Evolutionary conservation across 805 yeast species (phyloP), one percentile per base, ranked within the genome.

Genomic region (Ogataea ramenticola): DNA sequence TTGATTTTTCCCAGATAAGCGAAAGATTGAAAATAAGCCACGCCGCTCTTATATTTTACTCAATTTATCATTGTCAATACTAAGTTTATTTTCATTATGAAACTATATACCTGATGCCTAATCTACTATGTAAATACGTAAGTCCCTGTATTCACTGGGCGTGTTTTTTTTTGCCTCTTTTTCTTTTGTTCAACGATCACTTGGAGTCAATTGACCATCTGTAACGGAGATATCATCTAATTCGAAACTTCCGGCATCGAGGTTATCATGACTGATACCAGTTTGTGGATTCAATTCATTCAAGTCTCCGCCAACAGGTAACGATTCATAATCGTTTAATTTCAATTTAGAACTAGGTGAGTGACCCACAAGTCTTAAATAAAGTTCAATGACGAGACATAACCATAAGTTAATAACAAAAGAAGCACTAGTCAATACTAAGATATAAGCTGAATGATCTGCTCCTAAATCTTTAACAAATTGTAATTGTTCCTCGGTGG

Each of bases 401-500:
- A 83, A 66, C 84, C 88, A 82, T 34, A 88, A 63, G 54, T 72
- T 79, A 2, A 86, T 69, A 50, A 87, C 50, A 53, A 86, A 84
- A 1, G 95, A 90, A 0, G 86, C 86, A 7, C 90, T 77, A 12
- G 80, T 63, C 4, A 84, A 70, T 5, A 82, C 75, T 64, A 91
- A 67, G 32, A 86, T 75, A 61, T 91, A 91, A 0, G 96, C 79
- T 40, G 91, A 79, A 54, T 86, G 93, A 62, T 86, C 96, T 4
- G 96, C 83, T 1, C 88, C 86, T 51, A 86, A 70, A 51, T 79
- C 80, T 43, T 79, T 65, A 2, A 90, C 87, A 46, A 87, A 66
- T 10, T 64, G 63, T 54, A 91, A 68, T 58, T 90, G 96, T 60
- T 91, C 96, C 59, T 90, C 96, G 49, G 75, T 90, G 20, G 98